Evolutionary conservation across 768 basidiomycete species (phyloP), one percentile per base, ranked within the genome.

Genomic region (Kwoniella pini): DNA sequence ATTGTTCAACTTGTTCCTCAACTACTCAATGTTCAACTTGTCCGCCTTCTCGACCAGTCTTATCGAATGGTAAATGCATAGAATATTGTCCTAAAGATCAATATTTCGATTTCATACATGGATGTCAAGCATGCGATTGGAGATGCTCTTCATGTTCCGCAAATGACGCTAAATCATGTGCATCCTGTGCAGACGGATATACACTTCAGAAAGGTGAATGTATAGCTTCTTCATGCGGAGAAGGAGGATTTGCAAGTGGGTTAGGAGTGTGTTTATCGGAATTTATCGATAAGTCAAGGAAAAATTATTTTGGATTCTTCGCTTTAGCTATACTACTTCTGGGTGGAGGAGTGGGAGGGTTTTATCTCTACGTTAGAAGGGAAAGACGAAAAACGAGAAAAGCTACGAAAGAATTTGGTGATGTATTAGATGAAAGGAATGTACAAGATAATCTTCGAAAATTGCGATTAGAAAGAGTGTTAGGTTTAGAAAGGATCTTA

Each of bases 1-100:
- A 71, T 52, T 76, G 75, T 38, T 50, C 67, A 2, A 70, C 70
- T 19, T 78, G 77, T 46, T 63, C 71, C 21, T 54, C 60, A 12
- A 54, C 71, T 9, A 43, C 63, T 1, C 9, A 48, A 21, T 76
- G 74, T 30, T 46, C 64, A 21, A 27, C 73, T 6, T 78, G 77
- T 57, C 65, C 71, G 2, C 2, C 60, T 3, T 13, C 38, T 27
- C 55, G 57, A 10, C 76, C 77, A 2, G 59, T 75, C 24, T 59
- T 75, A 6, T 38, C 12, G 1, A 58, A 67, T 42, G 75, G 75
- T 1, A 57, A 64, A 52, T 78, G 77, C 42, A 4, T 64, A 0
- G 62, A 63, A 19, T 48, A 63, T 43, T 78, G 77, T 52, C 67
- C 71, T 6, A 24, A 27, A 1, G 57, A 65, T 10, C 44, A 62